phyloP scores from a whole-genome alignment of 176 grass and related monocot species.

The Carex kokanica region DNA sequence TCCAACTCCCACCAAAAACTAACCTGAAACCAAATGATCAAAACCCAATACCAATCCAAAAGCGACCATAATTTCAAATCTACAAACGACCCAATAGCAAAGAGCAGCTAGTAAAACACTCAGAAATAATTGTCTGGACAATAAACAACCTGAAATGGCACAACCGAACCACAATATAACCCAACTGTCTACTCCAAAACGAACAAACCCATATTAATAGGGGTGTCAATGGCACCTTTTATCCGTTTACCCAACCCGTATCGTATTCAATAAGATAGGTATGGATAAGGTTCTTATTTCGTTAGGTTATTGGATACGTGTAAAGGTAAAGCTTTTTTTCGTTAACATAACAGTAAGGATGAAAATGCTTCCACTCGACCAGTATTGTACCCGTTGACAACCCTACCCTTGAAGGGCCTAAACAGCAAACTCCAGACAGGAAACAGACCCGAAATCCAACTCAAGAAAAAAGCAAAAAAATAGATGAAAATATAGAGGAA shows the following conservation, averaged over 20 bases:
- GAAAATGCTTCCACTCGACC: too few species aligned
- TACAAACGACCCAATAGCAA: not conserved
- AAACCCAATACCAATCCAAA: not conserved
- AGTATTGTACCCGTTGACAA: too few species aligned
- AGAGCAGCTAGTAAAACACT: not conserved
- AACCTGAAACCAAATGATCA: not conserved
- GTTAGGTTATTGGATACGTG: too few species aligned
- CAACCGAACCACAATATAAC: conserved; percentile 5
- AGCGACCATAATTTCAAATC: not conserved
- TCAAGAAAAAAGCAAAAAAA: not conserved
- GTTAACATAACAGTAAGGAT: too few species aligned
- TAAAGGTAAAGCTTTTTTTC: too few species aligned
- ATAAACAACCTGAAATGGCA: not conserved
- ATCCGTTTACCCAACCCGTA: too few species aligned
- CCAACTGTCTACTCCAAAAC: conserved; percentile 1
- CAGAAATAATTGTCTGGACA: not conserved
- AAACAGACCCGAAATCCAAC: not conserved
- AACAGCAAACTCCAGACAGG: not conserved
- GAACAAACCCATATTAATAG: not conserved
- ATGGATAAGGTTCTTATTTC: too few species aligned
- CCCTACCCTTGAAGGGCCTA: not conserved
- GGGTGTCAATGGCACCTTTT: too few species aligned
- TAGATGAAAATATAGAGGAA: not conserved
- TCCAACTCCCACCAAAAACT: not conserved
- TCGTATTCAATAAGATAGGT: too few species aligned